Evolutionary conservation across 257 asterid species (phyloP).

Genomic region (Lycium ferocissimum): DNA sequence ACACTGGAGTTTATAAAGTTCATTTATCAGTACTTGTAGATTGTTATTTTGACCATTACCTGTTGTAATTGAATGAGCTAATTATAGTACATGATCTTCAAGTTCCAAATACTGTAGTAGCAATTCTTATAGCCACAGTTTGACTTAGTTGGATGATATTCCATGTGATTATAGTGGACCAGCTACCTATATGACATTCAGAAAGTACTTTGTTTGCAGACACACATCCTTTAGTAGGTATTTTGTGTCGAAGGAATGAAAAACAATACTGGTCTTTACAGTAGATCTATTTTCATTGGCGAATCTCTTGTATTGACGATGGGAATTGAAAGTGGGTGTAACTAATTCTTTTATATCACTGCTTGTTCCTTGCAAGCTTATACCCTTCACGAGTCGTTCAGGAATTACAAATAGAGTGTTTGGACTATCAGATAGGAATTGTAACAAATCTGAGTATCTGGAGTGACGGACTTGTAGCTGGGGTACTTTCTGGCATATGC

Average conservation of each 20-base stretch:
- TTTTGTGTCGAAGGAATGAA: neutral
- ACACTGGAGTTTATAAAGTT: neutral
- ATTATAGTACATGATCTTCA: neutral
- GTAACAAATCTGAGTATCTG: neutral
- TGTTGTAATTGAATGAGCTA: neutral
- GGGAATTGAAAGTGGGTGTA: neutral
- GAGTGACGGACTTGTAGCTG: neutral
- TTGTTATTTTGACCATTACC: constrained; percentile 4
- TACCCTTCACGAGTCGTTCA: neutral
- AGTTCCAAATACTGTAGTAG: neutral
- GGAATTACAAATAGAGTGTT: neutral
- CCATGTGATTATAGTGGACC: constrained; percentile 16
- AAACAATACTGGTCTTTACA: neutral
- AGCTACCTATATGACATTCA: neutral
- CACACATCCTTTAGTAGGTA: neutral
- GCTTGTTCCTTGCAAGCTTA: constrained; percentile 14
- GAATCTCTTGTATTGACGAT: neutral
- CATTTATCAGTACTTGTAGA: neutral
- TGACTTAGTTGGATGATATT: constrained; percentile 6
- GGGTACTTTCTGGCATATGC: constrained; percentile 9
- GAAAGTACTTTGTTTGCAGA: constrained; percentile 3
- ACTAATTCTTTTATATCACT: neutral
- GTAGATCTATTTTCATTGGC: neutral
- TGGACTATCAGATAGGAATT: neutral
- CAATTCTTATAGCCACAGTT: neutral